Conservation (phyloP, 2,329 filamentous ascomycete genomes). For the Parastagonospora nodorum region DNA sequence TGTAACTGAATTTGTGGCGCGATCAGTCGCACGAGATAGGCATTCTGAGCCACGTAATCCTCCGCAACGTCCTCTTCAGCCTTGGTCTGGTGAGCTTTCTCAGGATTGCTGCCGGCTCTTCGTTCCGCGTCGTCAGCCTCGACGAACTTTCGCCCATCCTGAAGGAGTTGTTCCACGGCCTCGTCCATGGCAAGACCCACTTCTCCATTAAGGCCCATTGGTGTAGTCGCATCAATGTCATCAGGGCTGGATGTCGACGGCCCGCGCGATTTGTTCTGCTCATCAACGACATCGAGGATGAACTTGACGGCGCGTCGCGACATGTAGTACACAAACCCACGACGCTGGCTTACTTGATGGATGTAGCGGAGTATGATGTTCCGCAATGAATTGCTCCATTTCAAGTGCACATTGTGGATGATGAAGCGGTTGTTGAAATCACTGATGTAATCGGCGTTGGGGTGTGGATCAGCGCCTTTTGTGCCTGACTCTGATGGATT, state of each 20-base stretch:
- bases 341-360: conserved; percentile 93
- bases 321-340: conserved; percentile 97
- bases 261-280: conserved; percentile 72
- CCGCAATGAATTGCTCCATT: conserved; percentile 95
- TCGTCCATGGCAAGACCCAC: conserved; percentile 76
- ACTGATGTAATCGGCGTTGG: conserved; percentile 80
- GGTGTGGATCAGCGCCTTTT: conserved; percentile 66
- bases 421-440: conserved; percentile 99
- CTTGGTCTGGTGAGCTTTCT: conserved; percentile 22
- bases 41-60: conserved; percentile 89
- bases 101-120: conserved; percentile 9
- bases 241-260: conserved; percentile 33
- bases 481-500: conserved; percentile 52
- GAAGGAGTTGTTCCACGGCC: conserved; percentile 81
- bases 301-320: conserved; percentile 96
- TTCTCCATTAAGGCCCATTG: conserved; percentile 55
- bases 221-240: conserved; percentile 32
- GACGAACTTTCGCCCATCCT: conserved; percentile 83
- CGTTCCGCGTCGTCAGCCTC: conserved; percentile 65
- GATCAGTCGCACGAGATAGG: conserved; percentile 92
- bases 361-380: conserved; percentile 98
- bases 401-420: conserved; percentile 94
- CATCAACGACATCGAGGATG: conserved; percentile 95
- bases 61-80: conserved; percentile 69
- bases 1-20: conserved; percentile 97